Evolutionary conservation across 2,329 filamentous ascomycete genomes (phyloP), one percentile per base, ranked within the genome.

Genomic region (Rhinocladiella mackenziei): DNA sequence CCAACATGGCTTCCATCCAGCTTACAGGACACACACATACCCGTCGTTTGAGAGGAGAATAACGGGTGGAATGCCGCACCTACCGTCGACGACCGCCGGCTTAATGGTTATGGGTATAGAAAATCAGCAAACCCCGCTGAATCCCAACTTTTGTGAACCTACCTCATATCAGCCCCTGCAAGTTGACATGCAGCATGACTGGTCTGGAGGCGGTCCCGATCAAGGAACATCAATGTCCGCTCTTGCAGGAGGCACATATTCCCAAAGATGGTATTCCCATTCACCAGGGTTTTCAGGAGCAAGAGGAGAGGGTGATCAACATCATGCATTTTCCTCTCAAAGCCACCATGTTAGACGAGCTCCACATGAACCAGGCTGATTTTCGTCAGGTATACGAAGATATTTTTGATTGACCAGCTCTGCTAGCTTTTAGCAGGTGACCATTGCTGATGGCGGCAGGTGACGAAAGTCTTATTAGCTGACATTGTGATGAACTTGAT

Each of bases 11-110:
- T 53, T 53, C 22, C 18, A 30, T 11, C 35, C 43, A 5, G 38
- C 50, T 6, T 53, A 41, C 25, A 31, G 50, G 43, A 53, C 42
- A 9, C 44, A 53, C 26, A 53, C 46, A 9, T 53, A 50, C 20
- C 50, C 50, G 3, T 49, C 39, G n/a, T 44, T 50, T 13, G 46
- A 53, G 14, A 37, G 43, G 29, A 34, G 39, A 28, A 44, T 41
- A 22, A 36, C 45, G 15, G 28, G 35, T 11, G 38, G 44, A 13
- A 34, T 42, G 19, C 46, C 44, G 14, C 50, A 53, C 6, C 22
- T 46, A 9, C 35, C 46, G 5, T 23, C 43, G 17, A 37, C 45
- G 8, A 35, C 22, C 30, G 26, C 39, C 25, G 23, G 22, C 8
- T 17, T 43, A 17, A 19, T 40, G 26, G 28, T 32, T n/a, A 17